Evolutionary conservation across 2,329 filamentous ascomycete species (phyloP).

Genomic region (Dactylonectria macrodidyma): DNA sequence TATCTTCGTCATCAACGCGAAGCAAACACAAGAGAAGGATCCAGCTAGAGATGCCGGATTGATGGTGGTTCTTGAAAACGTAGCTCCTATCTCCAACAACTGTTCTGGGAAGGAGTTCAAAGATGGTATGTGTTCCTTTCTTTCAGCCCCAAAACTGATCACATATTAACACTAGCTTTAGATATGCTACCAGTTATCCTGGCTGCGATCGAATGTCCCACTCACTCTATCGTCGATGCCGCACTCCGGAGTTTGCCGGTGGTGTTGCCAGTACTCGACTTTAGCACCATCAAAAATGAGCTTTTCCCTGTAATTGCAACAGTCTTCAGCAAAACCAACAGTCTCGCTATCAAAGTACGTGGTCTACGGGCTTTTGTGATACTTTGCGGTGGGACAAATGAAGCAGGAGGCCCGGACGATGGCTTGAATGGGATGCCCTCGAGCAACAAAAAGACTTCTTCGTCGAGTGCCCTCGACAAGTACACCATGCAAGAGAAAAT

Average conservation of each 20-base stretch:
- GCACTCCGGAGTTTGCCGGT: conserved; percentile 83
- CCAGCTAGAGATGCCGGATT: conserved; percentile 88
- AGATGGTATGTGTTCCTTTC: conserved; percentile 74
- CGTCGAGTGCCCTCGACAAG: conserved; percentile 90
- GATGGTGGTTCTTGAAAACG: conserved; percentile 91
- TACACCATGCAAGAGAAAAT: conserved; percentile 99
- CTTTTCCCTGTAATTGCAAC: conserved; percentile 92
- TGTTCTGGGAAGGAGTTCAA: conserved; percentile 95
- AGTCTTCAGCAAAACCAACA: conserved; percentile 94
- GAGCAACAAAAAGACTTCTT: conserved; percentile 73
- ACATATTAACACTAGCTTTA: conserved; percentile 51
- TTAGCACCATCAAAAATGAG: conserved; percentile 96
- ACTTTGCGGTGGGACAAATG: conserved; percentile 83
- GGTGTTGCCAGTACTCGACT: conserved; percentile 91
- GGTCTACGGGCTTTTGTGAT: conserved; percentile 92
- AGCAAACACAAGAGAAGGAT: conserved; percentile 79
- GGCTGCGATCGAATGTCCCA: conserved; percentile 88
- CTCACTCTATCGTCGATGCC: conserved; percentile 90
- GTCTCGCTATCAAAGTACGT: conserved; percentile 93
- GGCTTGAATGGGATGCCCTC: conserved; percentile 81
- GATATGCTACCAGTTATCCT: conserved; percentile 91
- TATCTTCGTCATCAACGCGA: conserved; percentile 78
- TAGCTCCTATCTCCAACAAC: conserved; percentile 82
- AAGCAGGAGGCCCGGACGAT: conserved; percentile 69
- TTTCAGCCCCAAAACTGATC: conserved; percentile 23